These are phyloP conservation scores for Lactarius vividus DNA, from an alignment of 768 basidiomycete genomes.

Conservation along the genomic window DNA sequence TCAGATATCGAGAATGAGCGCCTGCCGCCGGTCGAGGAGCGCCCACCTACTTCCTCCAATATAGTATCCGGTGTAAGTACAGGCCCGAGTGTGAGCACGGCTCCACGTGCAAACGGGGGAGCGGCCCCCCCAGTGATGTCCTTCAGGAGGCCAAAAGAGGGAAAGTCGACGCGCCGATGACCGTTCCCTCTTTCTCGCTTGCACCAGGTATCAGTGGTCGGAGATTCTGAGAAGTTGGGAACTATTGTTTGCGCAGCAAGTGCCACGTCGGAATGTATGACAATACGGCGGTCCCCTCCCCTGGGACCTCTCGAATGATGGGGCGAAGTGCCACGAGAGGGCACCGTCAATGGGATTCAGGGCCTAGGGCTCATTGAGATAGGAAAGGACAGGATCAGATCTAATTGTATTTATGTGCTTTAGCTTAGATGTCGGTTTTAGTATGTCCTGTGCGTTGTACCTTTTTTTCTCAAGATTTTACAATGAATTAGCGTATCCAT, in stretches of 20 bases:
- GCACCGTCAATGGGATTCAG: no score
- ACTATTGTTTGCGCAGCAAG: no score
- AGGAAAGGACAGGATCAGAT: not conserved
- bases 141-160: constrained; percentile 10
- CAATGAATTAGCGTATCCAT: not conserved
- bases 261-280: not conserved
- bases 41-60: not conserved
- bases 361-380: no score
- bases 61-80: not conserved
- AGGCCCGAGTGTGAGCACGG: not conserved
- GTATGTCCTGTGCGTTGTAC: not conserved
- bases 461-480: no score
- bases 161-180: constrained; percentile 12
- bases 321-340: no score
- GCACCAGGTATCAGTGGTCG: not conserved
- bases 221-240: no score
- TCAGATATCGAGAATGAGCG: constrained; percentile 99
- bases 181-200: not conserved
- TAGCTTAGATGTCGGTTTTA: not conserved
- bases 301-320: not conserved
- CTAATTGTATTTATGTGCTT: not conserved
- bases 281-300: not conserved
- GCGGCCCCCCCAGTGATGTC: not conserved
- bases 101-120: not conserved
- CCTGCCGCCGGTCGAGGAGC: constrained; percentile 58